These are phyloP conservation scores for Trametes elegans DNA, from an alignment of 768 basidiomycete species.

Conservation along the genomic window DNA sequence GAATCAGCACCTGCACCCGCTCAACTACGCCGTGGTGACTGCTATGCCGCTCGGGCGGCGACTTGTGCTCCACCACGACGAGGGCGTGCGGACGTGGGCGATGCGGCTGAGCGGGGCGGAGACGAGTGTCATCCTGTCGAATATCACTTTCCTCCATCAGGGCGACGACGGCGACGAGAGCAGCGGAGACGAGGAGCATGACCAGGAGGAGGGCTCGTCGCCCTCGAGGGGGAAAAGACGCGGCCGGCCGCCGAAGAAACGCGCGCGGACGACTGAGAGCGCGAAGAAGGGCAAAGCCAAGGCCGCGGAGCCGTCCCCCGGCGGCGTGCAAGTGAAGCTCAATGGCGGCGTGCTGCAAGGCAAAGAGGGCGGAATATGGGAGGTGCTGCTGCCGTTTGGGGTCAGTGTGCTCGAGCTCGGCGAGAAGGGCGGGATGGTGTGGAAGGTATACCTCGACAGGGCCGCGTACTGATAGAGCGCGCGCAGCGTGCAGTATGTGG, in stretches of 20 bases:
- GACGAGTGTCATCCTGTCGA: slow-evolving; percentile 49
- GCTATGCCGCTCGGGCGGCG: slow-evolving; percentile 60
- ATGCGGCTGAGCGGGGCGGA: slow-evolving; percentile 60
- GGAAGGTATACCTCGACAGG: slow-evolving; percentile 60
- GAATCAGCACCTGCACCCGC: slow-evolving; percentile 16
- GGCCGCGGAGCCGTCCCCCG: slow-evolving; percentile 19
- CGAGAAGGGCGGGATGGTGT: slow-evolving; percentile 63
- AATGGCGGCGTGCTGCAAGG: slow-evolving; percentile 51
- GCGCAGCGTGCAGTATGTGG: not conserved
- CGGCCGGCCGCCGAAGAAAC: slow-evolving; percentile 23
- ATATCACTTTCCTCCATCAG: slow-evolving; percentile 44
- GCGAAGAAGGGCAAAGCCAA: slow-evolving; percentile 21
- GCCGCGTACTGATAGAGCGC: not conserved
- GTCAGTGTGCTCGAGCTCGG: slow-evolving; percentile 68
- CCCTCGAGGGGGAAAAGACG: slow-evolving; percentile 13
- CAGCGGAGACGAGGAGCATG: slow-evolving; percentile 30
- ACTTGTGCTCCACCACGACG: slow-evolving; percentile 58
- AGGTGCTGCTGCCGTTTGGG: slow-evolving; percentile 56
- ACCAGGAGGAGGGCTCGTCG: slow-evolving; percentile 22
- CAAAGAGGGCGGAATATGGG: slow-evolving; percentile 57
- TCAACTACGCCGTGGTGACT: slow-evolving; percentile 50
- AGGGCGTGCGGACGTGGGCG: slow-evolving; percentile 76
- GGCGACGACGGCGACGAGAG: slow-evolving; percentile 49
- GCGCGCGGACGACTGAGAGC: slow-evolving; percentile 7
- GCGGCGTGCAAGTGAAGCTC: slow-evolving; percentile 61